Evolutionary conservation across 1,284 basidiomycete genomes (phyloP), one percentile per base, ranked within the genome.

Genomic region (Puccinia hordei): DNA sequence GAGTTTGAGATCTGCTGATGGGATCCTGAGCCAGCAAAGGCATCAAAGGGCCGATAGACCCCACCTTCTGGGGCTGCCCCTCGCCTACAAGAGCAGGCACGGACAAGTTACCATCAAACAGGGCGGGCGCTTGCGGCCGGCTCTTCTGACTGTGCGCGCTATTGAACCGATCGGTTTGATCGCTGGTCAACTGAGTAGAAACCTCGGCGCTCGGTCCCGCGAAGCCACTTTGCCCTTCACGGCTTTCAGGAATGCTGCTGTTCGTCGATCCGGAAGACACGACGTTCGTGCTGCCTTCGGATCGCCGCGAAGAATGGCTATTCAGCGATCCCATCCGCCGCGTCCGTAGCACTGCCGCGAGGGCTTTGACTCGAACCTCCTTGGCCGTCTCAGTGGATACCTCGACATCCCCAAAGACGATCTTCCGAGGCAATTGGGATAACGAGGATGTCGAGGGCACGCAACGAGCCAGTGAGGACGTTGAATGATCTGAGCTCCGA

Each of bases 321-420:
- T 73, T 75, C 13, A 61, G 41, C 13, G 73, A 75, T 75, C 73
- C 73, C 55, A 75, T 75, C 41, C 73, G 55, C 24, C 73, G 73
- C 9, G 55, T 80, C 4, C 71, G 41, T 4, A 80, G 49, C 41
- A 73, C 78, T 22, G 78, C 69, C 30, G 78, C 69, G 35, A 80
- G 59, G 10, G 78, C 69, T 30, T 73, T 80, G 10, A 80, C 51
- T 15, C 71, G 59, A 3, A 66, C 71, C 51, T 80, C 69, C 38
- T 66, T 73, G 44, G 66, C 68, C 19, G 51, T 59, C 30, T 72
- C 68, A 12, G 77, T 79, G 19, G 77, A 71, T 5, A 79, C 77
- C 33, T 79, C 77, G 13, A 79, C 77, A 63, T 79, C 77, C 27
- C 77, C 77, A 61, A 79, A 79, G 35, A 79, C 77, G 44, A 79